Evolutionary conservation across 495 filamentous ascomycete species (phyloP).

Genomic region (Hyaloscypha variabilis): DNA sequence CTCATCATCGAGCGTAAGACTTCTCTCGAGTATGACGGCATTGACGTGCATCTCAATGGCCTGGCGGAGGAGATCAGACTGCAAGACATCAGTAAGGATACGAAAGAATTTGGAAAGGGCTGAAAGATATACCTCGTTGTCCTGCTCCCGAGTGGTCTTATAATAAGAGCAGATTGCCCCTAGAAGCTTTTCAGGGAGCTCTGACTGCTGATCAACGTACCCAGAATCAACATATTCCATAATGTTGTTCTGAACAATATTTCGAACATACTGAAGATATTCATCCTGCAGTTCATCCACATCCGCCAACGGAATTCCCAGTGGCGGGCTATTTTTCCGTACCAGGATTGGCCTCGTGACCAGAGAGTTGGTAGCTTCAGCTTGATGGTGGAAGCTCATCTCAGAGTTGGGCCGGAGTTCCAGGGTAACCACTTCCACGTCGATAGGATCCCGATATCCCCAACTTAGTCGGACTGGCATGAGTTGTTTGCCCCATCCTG

Average conservation of each 20-base stretch:
- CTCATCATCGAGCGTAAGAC: slow-evolving; percentile 26
- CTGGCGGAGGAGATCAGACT: slow-evolving; percentile 27
- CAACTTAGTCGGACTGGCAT: slow-evolving; percentile 25
- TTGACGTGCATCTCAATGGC: slow-evolving; percentile 32
- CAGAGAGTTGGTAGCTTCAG: slow-evolving; percentile 8
- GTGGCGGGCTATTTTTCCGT: slow-evolving; percentile 25
- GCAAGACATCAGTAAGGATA: slow-evolving; percentile 1
- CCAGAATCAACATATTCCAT: slow-evolving; percentile 19
- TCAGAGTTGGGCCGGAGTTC: slow-evolving; percentile 14
- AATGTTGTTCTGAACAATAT: slow-evolving; percentile 27
- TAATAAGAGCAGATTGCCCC: slow-evolving; percentile 21
- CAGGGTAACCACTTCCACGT: slow-evolving; percentile 27
- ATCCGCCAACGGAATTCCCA: slow-evolving; percentile 25
- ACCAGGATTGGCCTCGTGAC: slow-evolving; percentile 13
- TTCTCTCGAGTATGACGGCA: slow-evolving; percentile 30
- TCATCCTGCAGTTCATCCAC: slow-evolving; percentile 30
- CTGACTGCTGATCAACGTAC: slow-evolving; percentile 26
- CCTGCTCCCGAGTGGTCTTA: slow-evolving; percentile 5
- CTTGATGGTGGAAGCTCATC: slow-evolving; percentile 21
- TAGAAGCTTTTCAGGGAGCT: slow-evolving; percentile 23
- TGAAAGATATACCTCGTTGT: slow-evolving; percentile 21
- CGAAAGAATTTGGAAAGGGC: background rate
- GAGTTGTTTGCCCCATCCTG: slow-evolving; percentile 23
- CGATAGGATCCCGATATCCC: slow-evolving; percentile 22
- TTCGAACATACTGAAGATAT: slow-evolving; percentile 25